Evolutionary conservation across 1,139 yeast species (phyloP).

Genomic region (Blastobotrys raffinosifermentans): DNA sequence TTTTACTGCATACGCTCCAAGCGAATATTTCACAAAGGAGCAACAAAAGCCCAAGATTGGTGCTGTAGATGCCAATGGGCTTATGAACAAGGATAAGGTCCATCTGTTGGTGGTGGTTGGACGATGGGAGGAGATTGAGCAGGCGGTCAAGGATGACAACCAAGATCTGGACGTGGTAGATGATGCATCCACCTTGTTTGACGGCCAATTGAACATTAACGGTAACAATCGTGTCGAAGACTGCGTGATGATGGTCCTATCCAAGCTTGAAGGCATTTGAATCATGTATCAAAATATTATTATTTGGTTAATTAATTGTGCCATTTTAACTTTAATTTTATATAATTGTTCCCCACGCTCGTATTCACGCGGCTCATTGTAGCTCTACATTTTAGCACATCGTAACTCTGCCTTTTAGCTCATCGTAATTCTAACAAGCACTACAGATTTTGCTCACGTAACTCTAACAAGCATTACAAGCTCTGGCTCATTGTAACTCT

Average conservation of each 20-base stretch:
- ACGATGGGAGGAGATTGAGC: slow-evolving; percentile 51
- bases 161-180: slow-evolving; percentile 48
- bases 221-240: slow-evolving; percentile 61
- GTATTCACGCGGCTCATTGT: too few species aligned
- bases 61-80: background rate
- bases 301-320: too few species aligned
- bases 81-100: slow-evolving; percentile 13
- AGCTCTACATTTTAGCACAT: too few species aligned
- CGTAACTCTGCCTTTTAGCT: too few species aligned
- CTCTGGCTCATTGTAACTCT: too few species aligned
- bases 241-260: slow-evolving; percentile 56
- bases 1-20: slow-evolving; percentile 55
- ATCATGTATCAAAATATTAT: too few species aligned
- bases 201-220: slow-evolving; percentile 52
- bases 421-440: too few species aligned
- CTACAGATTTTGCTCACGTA: too few species aligned
- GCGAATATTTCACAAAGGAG: slow-evolving; percentile 45
- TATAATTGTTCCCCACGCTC: too few species aligned
- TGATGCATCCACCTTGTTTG: slow-evolving; percentile 58
- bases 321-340: too few species aligned
- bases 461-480: too few species aligned
- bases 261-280: slow-evolving; percentile 38
- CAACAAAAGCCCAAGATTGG: slow-evolving; percentile 5
- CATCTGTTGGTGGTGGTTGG: slow-evolving; percentile 56
- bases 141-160: slow-evolving; percentile 45